Evolutionary conservation across 1,284 basidiomycete genomes (phyloP).

Genomic region (Malassezia yamatoensis): DNA sequence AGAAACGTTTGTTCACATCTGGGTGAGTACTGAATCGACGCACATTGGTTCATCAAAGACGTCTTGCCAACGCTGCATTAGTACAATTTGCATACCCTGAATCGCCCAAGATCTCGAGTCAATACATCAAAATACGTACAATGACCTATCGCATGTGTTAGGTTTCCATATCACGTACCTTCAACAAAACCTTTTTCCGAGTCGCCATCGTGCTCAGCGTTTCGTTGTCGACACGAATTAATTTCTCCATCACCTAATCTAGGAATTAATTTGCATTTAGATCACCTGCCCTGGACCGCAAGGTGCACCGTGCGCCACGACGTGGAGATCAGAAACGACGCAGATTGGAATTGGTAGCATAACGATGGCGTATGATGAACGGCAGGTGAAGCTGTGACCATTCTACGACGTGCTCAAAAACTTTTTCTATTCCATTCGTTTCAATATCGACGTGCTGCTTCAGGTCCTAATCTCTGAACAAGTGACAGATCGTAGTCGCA

Average conservation of each 20-base stretch:
- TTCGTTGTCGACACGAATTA: not conserved
- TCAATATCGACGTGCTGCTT: too few species aligned
- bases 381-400: too few species aligned
- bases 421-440: too few species aligned
- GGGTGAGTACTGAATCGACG: conserved; percentile 12
- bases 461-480: too few species aligned
- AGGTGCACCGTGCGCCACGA: not conserved
- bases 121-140: conserved; percentile 20
- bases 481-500: too few species aligned
- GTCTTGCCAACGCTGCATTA: conserved; percentile 85
- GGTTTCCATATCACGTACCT: conserved; percentile 54
- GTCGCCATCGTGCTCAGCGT: conserved; percentile 50
- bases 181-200: conserved; percentile 71
- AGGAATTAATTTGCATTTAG: not conserved
- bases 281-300: not conserved
- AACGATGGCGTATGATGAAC: too few species aligned
- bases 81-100: conserved; percentile 24
- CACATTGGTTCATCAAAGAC: conserved; percentile 95
- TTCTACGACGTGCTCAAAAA: too few species aligned
- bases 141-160: conserved; percentile 25
- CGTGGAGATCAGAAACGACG: not conserved
- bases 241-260: not conserved
- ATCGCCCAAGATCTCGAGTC: conserved; percentile 35
- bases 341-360: too few species aligned
- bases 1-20: conserved; percentile 98